phyloP scores from a whole-genome alignment of 2,329 filamentous ascomycete species.

The Paraconiothyrium brasiliense region DNA sequence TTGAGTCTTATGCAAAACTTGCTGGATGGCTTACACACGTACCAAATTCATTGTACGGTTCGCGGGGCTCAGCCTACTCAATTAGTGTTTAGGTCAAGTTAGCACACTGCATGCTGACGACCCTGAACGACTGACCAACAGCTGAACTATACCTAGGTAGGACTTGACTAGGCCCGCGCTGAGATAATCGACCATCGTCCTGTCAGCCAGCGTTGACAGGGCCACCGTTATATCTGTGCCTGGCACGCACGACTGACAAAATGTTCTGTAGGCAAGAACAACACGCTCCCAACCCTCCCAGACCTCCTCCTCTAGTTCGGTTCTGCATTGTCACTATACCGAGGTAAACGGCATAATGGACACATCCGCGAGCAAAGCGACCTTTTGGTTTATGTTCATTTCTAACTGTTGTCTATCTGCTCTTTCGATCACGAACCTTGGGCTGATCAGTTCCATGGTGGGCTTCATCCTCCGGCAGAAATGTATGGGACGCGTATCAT shows the following conservation, averaged over 20 bases:
- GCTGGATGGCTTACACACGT: background rate
- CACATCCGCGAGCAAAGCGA: slow-evolving; percentile 18
- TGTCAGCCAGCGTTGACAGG: background rate
- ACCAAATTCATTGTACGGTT: background rate
- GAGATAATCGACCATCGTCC: no score
- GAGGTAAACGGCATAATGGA: background rate
- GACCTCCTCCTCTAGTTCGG: background rate
- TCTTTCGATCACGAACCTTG: slow-evolving; percentile 42
- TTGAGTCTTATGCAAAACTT: background rate
- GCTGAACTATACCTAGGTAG: background rate
- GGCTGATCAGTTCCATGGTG: slow-evolving; percentile 45
- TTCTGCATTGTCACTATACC: background rate
- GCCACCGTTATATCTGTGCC: background rate
- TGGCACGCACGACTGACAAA: background rate
- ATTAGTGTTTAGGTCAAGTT: background rate
- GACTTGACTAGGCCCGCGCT: background rate
- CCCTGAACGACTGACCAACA: background rate
- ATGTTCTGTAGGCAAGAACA: background rate
- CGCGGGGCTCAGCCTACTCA: background rate
- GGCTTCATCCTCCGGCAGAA: slow-evolving; percentile 43
- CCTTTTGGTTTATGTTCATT: slow-evolving; percentile 32
- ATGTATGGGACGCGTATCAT: background rate
- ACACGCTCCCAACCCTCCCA: background rate
- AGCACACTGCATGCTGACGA: slow-evolving; percentile 4
- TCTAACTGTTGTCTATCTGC: slow-evolving; percentile 38